Base-by-base conservation (phyloP, 1,284 basidiomycete species). In the Golubevia sp. region DNA sequence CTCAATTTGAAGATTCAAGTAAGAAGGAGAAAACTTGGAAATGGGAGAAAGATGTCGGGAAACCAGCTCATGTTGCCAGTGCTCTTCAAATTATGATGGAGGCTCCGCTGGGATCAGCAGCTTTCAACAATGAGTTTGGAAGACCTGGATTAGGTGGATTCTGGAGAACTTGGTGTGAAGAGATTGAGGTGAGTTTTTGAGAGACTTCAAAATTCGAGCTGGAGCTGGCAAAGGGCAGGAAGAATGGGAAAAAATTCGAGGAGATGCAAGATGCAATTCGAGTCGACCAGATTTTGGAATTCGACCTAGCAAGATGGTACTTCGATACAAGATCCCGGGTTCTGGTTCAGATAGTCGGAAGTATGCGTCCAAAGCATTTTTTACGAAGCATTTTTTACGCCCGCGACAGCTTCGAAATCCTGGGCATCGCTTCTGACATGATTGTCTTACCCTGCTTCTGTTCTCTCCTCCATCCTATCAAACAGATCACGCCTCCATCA, bases 81-180 rank as follows among this genome's bases (percentile, higher is more conserved):
- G 91, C 95, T 0, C 86, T 97, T 54, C 93, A 98, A 84, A 98
- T 99, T 86, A 99, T 99, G 95, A 87, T 93, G 61, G 94, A 98
- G 74, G 96, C 92, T 2, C 96, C 96, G 0, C 88, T 99, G 48
- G 96, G 96, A 24, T 93, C 93, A 5, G 92, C 91, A 60, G 93
- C 93, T 1, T 99, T 97, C 87, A 98, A 99, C 86, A 98, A 99
- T 85, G 97, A 99, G 84, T 99, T 98, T 77, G 96, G 96, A 8
- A 88, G 96, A 50, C 96, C 97, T 0, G 94, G 82, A 23, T 75
- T 86, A 88, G 58, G 88, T 92, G 70, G 86, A 76, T 80, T 82
- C 67, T 77, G 72, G 38, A 44, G 38, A 44, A 44, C 38, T 18
- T 44, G 38, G 38, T 44, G 38, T 44, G 38, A 44, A 44, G 38